Conservation (phyloP, 345 rosid species). For the Cardamine resedifolia region DNA sequence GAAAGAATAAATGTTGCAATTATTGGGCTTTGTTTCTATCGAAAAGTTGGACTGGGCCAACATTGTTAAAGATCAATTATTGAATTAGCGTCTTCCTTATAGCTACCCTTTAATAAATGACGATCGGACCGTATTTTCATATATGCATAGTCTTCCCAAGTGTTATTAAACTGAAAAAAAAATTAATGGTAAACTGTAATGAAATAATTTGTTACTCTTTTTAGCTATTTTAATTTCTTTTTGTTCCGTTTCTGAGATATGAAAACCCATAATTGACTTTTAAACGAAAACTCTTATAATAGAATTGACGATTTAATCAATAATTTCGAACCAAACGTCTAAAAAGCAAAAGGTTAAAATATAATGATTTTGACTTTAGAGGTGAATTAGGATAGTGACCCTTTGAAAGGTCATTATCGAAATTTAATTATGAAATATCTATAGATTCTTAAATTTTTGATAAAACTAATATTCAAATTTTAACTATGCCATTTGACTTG, state of each 20-base stretch:
- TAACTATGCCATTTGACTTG: constrained; percentile 19
- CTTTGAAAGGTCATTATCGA: constrained; percentile 11
- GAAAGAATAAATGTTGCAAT: background rate
- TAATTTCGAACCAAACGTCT: constrained; percentile 17
- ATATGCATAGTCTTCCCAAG: background rate
- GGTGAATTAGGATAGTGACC: constrained; percentile 16
- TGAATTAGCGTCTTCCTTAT: constrained; percentile 2
- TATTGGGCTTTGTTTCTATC: constrained; percentile 5
- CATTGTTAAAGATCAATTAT: background rate
- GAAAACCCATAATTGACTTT: background rate
- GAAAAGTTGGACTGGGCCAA: constrained; percentile 15
- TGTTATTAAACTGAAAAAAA: background rate
- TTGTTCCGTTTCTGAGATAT: background rate
- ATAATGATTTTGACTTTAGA: constrained; percentile 20
- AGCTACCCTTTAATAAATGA: constrained; percentile 15
- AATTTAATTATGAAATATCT: background rate
- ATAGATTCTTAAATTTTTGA: background rate
- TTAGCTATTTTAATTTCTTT: background rate
- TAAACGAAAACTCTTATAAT: background rate
- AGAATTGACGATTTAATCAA: background rate
- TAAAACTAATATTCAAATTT: background rate
- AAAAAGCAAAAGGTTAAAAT: constrained; percentile 12
- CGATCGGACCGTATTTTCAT: background rate
- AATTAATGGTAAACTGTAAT: background rate
- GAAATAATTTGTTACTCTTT: background rate